A percentile compares a stretch with the other conserved stretches of the same genome.
Evolutionary conservation across 257 asterid genomes (phyloP).

Genomic region (Prunella vulgaris): DNA sequence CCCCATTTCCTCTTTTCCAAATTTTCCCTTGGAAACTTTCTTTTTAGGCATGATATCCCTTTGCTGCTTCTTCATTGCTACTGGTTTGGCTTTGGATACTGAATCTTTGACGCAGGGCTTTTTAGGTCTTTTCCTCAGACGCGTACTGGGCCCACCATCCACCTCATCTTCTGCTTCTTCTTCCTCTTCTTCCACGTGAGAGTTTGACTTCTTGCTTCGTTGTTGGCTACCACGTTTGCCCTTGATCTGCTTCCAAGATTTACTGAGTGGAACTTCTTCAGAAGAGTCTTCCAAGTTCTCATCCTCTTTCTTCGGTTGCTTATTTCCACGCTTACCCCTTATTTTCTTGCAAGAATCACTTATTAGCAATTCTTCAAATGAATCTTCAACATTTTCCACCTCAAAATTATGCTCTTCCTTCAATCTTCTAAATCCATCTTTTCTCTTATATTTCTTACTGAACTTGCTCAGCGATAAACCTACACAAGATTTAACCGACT

Average conservation of each 20-base stretch:
- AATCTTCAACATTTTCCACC: constrained; percentile 23
- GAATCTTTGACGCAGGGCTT: constrained; percentile 38
- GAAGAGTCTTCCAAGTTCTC: constrained; percentile 29
- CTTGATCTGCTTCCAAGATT: constrained; percentile 41
- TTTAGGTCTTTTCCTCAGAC: constrained; percentile 64
- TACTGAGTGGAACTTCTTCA: constrained; percentile 45
- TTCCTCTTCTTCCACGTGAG: constrained; percentile 2
- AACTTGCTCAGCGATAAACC: constrained; percentile 6
- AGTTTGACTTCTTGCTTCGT: constrained; percentile 33
- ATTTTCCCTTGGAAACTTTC: constrained; percentile 45
- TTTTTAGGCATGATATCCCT: constrained; percentile 26
- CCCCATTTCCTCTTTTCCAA: constrained; percentile 41
- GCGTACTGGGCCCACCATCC: constrained; percentile 88
- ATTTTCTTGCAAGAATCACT: constrained; percentile 23
- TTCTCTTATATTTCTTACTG: constrained; percentile 26
- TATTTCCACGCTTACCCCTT: constrained; percentile 18
- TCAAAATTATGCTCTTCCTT: constrained; percentile 28
- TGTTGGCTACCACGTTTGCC: constrained; percentile 38
- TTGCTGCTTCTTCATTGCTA: constrained; percentile 36
- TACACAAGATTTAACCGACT: constrained; percentile 19
- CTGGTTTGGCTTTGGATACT: constrained; percentile 38
- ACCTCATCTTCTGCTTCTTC: constrained; percentile 32
- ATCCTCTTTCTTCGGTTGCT: constrained; percentile 29
- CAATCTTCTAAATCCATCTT: constrained; percentile 24
- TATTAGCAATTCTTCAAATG: constrained; percentile 21